These are phyloP conservation scores for Onygenales sp. DNA, from an alignment of 2,329 filamentous ascomycete genomes.

Conservation along the genomic window DNA sequence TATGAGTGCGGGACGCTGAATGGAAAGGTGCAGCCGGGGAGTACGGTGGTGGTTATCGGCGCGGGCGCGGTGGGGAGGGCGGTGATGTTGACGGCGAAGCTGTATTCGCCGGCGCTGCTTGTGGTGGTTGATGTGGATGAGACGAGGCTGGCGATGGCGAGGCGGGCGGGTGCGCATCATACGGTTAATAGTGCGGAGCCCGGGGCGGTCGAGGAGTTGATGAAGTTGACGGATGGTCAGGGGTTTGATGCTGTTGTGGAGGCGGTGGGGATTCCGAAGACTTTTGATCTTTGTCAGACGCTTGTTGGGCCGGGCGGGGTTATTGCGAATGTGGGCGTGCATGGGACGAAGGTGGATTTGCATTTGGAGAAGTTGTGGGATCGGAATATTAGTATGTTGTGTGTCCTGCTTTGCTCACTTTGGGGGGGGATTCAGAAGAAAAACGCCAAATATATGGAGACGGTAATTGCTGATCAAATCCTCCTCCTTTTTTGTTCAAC, in stretches of 20 bases:
- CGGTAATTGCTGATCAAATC: background rate
- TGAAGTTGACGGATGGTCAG: slow-evolving; percentile 38
- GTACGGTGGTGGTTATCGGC: slow-evolving; percentile 46
- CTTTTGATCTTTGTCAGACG: slow-evolving; percentile 45
- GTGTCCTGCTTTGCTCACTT: background rate
- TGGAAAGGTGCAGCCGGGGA: slow-evolving; percentile 43
- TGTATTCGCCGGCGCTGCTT: slow-evolving; percentile 44
- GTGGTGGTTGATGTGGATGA: slow-evolving; percentile 45
- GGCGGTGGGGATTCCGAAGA: slow-evolving; percentile 46
- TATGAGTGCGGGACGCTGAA: slow-evolving; percentile 46
- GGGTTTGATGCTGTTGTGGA: slow-evolving; percentile 51
- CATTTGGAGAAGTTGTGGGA: slow-evolving; percentile 47
- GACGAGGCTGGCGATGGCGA: slow-evolving; percentile 39
- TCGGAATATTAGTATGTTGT: slow-evolving; percentile 41
- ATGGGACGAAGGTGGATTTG: slow-evolving; percentile 44
- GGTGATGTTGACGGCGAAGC: slow-evolving; percentile 43
- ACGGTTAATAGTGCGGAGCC: slow-evolving; percentile 31
- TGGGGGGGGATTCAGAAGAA: background rate
- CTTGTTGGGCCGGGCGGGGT: slow-evolving; percentile 45
- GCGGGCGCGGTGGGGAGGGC: slow-evolving; percentile 49
- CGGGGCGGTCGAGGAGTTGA: slow-evolving; percentile 30
- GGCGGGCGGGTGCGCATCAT: slow-evolving; percentile 40
- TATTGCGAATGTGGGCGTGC: slow-evolving; percentile 51
- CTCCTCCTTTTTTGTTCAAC: background rate
- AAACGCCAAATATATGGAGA: background rate